These are phyloP conservation scores for Helichrysum umbraculigerum DNA, from an alignment of 129 eudicot genomes.

Conservation along the genomic window DNA sequence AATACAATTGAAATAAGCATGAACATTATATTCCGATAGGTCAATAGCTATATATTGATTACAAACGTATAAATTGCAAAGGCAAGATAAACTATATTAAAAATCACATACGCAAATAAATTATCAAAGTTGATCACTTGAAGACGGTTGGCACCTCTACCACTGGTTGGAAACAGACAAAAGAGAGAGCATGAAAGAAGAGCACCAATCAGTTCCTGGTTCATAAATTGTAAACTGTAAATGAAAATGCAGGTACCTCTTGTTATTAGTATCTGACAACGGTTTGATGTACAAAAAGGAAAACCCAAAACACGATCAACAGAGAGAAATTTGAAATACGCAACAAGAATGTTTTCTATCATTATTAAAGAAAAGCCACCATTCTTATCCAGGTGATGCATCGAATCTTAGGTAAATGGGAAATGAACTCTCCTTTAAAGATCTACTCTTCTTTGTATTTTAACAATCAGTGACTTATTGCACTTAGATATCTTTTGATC, in stretches of 20 bases:
- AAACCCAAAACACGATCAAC: not conserved
- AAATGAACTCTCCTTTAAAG: not conserved
- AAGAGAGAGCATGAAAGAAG: conserved; percentile 86
- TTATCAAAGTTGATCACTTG: conserved; percentile 81
- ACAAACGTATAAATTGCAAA: not conserved
- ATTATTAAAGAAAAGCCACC: not conserved
- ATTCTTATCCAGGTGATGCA: not conserved
- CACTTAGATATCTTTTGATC: not conserved
- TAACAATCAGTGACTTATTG: not conserved
- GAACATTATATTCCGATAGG: not conserved
- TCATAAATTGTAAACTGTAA: conserved; percentile 18
- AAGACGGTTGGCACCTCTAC: conserved; percentile 79
- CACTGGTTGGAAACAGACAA: conserved; percentile 74
- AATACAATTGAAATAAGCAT: conserved; percentile 10
- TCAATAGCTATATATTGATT: too few species aligned
- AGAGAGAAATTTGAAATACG: not conserved
- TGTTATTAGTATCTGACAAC: not conserved
- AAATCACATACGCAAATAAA: conserved; percentile 79
- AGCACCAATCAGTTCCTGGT: conserved; percentile 84
- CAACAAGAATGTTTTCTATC: not conserved
- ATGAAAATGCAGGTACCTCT: conserved; percentile 16
- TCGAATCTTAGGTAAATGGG: not conserved
- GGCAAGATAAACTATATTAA: too few species aligned
- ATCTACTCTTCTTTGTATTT: not conserved
- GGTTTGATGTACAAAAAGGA: conserved; percentile 4